Conservation (phyloP, 1,139 yeast species). For the Kurtzmaniella quercitrusa region DNA sequence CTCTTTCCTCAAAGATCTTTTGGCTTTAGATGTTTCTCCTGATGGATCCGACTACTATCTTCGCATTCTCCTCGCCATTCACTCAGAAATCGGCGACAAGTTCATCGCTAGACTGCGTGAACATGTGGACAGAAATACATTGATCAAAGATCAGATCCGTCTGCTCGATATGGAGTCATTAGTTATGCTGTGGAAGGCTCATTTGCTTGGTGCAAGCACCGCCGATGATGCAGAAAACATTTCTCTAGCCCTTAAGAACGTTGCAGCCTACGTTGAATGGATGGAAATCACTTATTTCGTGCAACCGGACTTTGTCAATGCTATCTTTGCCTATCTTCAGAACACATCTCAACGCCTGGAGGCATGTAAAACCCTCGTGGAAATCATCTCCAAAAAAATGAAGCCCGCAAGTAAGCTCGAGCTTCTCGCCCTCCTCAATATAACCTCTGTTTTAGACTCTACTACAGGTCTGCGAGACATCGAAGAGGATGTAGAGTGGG, state of each 20-base stretch:
- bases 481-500: constrained; percentile 57
- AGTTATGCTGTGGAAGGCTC: constrained; percentile 59
- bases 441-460: constrained; percentile 51
- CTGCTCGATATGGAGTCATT: constrained; percentile 67
- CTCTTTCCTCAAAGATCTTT: constrained; percentile 63
- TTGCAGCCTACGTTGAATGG: constrained; percentile 93
- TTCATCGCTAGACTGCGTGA: constrained; percentile 66
- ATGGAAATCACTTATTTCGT: constrained; percentile 83
- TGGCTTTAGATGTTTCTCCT: constrained; percentile 20
- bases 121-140: constrained; percentile 60
- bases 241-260: constrained; percentile 57
- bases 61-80: constrained; percentile 70
- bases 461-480: constrained; percentile 30
- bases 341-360: constrained; percentile 44
- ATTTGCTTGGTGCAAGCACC: neutral
- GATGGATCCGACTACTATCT: constrained; percentile 61
- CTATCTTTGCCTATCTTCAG: constrained; percentile 61
- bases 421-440: constrained; percentile 62
- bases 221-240: constrained; percentile 39
- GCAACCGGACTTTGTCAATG: constrained; percentile 57
- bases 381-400: constrained; percentile 90
- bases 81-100: constrained; percentile 91
- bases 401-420: constrained; percentile 80
- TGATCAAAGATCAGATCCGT: constrained; percentile 79
- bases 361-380: constrained; percentile 73